Conservation (phyloP, 2,329 filamentous ascomycete species). For the Fusarium oxysporum region DNA sequence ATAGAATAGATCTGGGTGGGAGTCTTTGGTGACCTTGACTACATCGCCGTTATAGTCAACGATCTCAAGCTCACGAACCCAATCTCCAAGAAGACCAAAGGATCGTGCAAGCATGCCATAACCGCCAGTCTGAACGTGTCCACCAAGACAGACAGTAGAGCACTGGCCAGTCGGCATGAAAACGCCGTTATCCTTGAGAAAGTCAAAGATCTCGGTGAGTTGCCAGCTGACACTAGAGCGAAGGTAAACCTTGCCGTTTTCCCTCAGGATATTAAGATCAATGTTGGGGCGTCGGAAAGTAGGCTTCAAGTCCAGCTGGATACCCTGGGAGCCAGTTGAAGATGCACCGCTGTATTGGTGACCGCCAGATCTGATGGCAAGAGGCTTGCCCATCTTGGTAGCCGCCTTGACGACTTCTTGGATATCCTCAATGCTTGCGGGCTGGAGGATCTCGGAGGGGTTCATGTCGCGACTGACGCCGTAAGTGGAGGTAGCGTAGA, state of each 20-base stretch:
- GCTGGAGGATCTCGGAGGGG: conserved; percentile 57
- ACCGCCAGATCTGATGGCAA: conserved; percentile 60
- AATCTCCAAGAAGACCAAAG: conserved; percentile 66
- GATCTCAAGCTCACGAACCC: conserved; percentile 60
- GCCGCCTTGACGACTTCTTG: conserved; percentile 54
- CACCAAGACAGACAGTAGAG: conserved; percentile 57
- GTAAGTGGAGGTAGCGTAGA: conserved; percentile 57
- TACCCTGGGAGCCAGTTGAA: conserved; percentile 56
- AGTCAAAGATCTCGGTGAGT: conserved; percentile 57
- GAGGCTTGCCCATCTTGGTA: conserved; percentile 51
- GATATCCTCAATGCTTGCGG: conserved; percentile 57
- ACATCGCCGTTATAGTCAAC: conserved; percentile 59
- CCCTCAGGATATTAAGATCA: conserved; percentile 25
- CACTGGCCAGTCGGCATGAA: conserved; percentile 61
- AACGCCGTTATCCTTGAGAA: conserved; percentile 53
- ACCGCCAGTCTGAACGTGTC: conserved; percentile 60
- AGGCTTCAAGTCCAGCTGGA: conserved; percentile 57
- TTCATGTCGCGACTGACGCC: conserved; percentile 55
- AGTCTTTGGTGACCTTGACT: conserved; percentile 57
- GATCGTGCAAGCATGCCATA: conserved; percentile 60
- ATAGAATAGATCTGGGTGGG: conserved; percentile 67
- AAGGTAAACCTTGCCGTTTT: conserved; percentile 50
- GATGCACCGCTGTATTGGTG: conserved; percentile 63
- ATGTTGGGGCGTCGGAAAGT: conserved; percentile 47
- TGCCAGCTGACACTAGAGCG: conserved; percentile 55